Percentiles rank a stretch among this genome's conserved stretches.
Conservation (phyloP, 78 protist genomes). For the Guillardia theta region DNA sequence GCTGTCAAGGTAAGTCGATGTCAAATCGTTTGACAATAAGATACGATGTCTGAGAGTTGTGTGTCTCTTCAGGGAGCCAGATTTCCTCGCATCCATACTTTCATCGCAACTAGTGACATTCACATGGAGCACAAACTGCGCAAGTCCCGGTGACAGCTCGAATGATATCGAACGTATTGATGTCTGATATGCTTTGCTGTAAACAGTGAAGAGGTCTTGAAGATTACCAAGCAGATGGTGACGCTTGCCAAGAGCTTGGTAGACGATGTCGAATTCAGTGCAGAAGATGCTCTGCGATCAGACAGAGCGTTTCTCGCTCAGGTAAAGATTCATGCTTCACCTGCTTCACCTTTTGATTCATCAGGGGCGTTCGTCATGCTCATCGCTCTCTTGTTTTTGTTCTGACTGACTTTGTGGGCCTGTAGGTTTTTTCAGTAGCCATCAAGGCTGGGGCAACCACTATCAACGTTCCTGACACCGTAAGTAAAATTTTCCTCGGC, state of each 20-base stretch:
- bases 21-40: no score
- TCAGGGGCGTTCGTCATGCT: no score
- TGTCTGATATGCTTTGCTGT: not conserved
- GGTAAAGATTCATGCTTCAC: no score
- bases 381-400: no score
- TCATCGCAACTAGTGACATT: slow-evolving; percentile 66
- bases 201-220: not conserved
- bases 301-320: slow-evolving; percentile 30
- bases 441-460: slow-evolving; percentile 70
- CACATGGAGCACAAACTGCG: slow-evolving; percentile 60
- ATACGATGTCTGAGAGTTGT: no score
- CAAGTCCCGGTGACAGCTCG: not conserved
- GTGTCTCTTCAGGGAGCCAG: no score
- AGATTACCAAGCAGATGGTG: slow-evolving; percentile 34
- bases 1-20: slow-evolving; percentile 51
- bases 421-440: not conserved
- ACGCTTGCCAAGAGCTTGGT: slow-evolving; percentile 24
- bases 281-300: slow-evolving; percentile 64
- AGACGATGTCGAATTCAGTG: slow-evolving; percentile 58
- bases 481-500: no score
- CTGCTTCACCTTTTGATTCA: no score
- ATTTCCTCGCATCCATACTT: slow-evolving; percentile 65
- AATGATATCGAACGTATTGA: no score
- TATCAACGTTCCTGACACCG: slow-evolving; percentile 70
- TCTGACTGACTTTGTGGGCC: not conserved